A percentile compares a stretch with the other conserved stretches of the same genome.
Evolutionary conservation across 1,284 basidiomycete genomes (phyloP).

Genomic region (Ceratobasidium sp.): DNA sequence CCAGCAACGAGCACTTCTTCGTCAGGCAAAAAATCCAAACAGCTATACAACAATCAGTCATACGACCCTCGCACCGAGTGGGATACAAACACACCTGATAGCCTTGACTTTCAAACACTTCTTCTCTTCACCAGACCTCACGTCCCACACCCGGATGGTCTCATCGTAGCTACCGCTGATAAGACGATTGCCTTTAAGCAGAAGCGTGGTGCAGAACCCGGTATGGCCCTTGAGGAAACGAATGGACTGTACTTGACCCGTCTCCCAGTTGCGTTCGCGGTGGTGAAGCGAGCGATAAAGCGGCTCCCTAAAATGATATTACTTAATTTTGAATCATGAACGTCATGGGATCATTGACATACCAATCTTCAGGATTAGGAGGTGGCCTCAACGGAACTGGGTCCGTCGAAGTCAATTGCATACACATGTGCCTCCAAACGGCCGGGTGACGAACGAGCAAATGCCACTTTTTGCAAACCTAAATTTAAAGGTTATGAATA

Average conservation of each 20-base stretch:
- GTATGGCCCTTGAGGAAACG: conserved; percentile 86
- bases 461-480: conserved; percentile 85
- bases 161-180: conserved; percentile 93
- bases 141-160: conserved; percentile 89
- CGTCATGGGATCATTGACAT: conserved; percentile 49
- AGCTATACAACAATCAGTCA: conserved; percentile 66
- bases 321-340: background rate
- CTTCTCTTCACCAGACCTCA: conserved; percentile 82
- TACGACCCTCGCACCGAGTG: conserved; percentile 53
- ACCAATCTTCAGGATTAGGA: conserved; percentile 78
- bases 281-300: conserved; percentile 86
- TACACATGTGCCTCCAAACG: conserved; percentile 82
- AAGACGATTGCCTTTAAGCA: conserved; percentile 77
- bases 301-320: conserved; percentile 67
- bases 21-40: conserved; percentile 86
- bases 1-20: conserved; percentile 92
- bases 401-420: conserved; percentile 79
- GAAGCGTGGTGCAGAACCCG: conserved; percentile 87
- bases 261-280: conserved; percentile 86
- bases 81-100: conserved; percentile 65
- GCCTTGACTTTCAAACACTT: conserved; percentile 80
- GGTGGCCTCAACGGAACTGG: conserved; percentile 75
- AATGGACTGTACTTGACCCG: conserved; percentile 81
- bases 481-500: conserved; percentile 42
- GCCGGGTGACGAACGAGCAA: conserved; percentile 75